Percentiles rank a stretch among this genome's conserved stretches.
phyloP scores from a whole-genome alignment of 768 basidiomycete genomes.

The Terana coerulea region DNA sequence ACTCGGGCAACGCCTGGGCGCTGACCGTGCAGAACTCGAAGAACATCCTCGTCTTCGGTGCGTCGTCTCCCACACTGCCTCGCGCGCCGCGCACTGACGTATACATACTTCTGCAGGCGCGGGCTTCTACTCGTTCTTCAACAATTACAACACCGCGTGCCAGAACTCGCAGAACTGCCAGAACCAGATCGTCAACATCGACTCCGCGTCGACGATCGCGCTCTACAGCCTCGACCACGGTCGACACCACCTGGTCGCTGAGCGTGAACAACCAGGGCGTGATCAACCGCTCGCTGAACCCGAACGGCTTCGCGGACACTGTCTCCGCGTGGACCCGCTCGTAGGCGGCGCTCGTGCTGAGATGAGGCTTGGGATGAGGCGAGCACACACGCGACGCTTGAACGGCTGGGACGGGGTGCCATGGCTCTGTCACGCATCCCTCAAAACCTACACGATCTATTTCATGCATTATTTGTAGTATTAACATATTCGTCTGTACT shows the following conservation, averaged over 20 bases:
- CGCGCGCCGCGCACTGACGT: not conserved
- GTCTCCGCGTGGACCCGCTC: conserved; percentile 23
- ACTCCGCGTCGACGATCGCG: conserved; percentile 41
- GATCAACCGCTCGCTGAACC: conserved; percentile 45
- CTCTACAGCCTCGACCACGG: conserved; percentile 61
- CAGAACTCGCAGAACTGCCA: conserved; percentile 48
- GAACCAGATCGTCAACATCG: conserved; percentile 50
- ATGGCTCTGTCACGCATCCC: not conserved
- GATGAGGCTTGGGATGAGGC: too few relatives aligned
- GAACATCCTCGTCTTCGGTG: conserved; percentile 66
- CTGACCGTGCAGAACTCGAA: conserved; percentile 48
- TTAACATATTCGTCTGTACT: too few relatives aligned
- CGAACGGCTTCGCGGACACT: conserved; percentile 52
- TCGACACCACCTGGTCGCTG: conserved; percentile 49
- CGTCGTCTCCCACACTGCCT: conserved; percentile 30
- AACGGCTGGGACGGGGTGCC: not conserved
- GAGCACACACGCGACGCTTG: too few relatives aligned
- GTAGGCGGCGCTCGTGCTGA: not conserved
- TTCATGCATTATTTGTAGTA: too few relatives aligned
- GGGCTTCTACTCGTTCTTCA: conserved; percentile 21
- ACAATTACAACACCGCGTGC: conserved; percentile 52
- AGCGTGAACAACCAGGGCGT: conserved; percentile 48
- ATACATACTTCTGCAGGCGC: not conserved
- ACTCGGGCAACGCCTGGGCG: conserved; percentile 49
- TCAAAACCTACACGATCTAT: too few relatives aligned